Evolutionary conservation across 1,139 yeast genomes (phyloP).

Genomic region (Casaregolazyma suthepensis): DNA sequence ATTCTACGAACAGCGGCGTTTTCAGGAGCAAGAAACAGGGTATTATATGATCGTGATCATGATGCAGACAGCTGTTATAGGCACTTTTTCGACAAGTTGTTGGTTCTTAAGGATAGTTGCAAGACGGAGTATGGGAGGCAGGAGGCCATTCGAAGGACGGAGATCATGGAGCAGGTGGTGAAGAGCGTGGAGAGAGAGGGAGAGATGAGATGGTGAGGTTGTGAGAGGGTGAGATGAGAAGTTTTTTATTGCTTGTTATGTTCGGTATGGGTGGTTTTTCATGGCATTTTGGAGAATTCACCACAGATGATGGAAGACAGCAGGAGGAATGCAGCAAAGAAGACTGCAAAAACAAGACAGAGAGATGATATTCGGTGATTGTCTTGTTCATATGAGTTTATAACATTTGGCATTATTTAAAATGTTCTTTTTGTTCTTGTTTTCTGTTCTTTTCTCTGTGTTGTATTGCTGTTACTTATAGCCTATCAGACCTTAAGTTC

Average conservation of each 20-base stretch:
- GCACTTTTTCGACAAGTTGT: constrained; percentile 32
- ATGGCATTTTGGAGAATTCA: no score
- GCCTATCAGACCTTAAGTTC: no score
- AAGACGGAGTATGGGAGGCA: constrained; percentile 28
- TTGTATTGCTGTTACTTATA: no score
- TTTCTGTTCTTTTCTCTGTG: no score
- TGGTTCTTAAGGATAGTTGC: constrained; percentile 26
- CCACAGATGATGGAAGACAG: no score
- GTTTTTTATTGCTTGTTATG: neutral
- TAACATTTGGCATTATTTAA: no score
- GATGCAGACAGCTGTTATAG: constrained; percentile 15
- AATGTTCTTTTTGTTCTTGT: no score
- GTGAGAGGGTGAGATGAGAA: no score
- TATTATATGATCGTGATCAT: constrained; percentile 21
- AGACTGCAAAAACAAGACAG: no score
- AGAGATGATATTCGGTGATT: no score
- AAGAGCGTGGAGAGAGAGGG: neutral
- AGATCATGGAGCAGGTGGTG: constrained; percentile 20
- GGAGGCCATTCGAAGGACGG: constrained; percentile 26
- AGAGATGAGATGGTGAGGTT: neutral
- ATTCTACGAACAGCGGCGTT: constrained; percentile 33
- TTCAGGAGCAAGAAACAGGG: constrained; percentile 27
- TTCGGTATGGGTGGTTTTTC: neutral
- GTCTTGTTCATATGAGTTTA: no score
- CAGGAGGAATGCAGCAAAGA: no score